Percentiles rank a stretch among this genome's conserved stretches.
phyloP scores from a whole-genome alignment of 805 yeast genomes.

The Ogataea polymorpha region DNA sequence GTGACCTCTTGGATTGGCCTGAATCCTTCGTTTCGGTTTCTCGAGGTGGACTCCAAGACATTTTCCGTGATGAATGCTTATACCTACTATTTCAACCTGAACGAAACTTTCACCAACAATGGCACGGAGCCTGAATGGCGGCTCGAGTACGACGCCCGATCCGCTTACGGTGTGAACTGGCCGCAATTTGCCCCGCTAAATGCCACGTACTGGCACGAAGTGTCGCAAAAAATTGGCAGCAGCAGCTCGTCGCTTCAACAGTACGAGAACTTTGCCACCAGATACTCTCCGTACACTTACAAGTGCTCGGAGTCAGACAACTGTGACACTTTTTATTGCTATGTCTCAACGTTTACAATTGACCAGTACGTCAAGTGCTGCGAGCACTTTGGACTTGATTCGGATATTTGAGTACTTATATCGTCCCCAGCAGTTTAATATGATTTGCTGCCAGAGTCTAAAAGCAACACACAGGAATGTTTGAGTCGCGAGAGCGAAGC shows the following conservation, averaged over 20 bases:
- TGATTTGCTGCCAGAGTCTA: too few relatives aligned
- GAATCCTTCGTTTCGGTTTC: conserved; percentile 74
- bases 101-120: conserved; percentile 50
- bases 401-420: neutral
- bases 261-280: conserved; percentile 47
- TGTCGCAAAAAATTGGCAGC: conserved; percentile 43
- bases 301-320: conserved; percentile 50
- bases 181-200: conserved; percentile 57
- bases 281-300: conserved; percentile 55
- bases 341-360: conserved; percentile 35
- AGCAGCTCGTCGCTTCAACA: conserved; percentile 44
- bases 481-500: too few relatives aligned
- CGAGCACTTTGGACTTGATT: conserved; percentile 2
- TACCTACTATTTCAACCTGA: conserved; percentile 58
- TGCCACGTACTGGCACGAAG: conserved; percentile 65
- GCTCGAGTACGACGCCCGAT: conserved; percentile 63
- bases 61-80: conserved; percentile 58
- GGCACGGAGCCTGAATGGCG: conserved; percentile 62
- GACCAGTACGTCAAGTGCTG: conserved; percentile 31
- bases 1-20: conserved; percentile 58
- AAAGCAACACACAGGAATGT: too few relatives aligned
- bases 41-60: conserved; percentile 59
- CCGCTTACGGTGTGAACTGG: conserved; percentile 56
- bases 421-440: too few relatives aligned
- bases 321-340: conserved; percentile 41